Evolutionary conservation across 2,329 filamentous ascomycete genomes (phyloP), one percentile per base, ranked within the genome.

Genomic region (Fusarium anthophilum): DNA sequence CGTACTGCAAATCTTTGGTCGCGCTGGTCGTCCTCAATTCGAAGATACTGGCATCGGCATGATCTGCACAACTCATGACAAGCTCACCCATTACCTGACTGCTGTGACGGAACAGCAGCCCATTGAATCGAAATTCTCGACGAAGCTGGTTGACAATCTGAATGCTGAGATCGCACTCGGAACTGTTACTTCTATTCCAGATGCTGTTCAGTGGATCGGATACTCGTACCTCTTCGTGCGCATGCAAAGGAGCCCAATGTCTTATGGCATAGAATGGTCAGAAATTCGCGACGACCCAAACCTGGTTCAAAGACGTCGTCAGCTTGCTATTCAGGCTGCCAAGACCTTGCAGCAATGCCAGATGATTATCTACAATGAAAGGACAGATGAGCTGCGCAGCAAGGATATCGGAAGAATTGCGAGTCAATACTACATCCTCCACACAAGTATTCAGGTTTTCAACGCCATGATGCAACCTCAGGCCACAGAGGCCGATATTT

Each of bases 301-400:
- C 67, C 88, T 99, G 32, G 94, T 98, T 5, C 93, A 96, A 79
- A 89, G 96, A 75, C 91, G 96, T 58, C 91, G 95, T 7, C 92
- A 96, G 74, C 86, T 99, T 59, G 93, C 96, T 61, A 95, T 97
- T 50, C 92, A 97, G 77, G 96, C 96, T 30, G 96, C 96, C 2
- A 89, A 92, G 48, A 93, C 94, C 10, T 85, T 99, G 48, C 95
- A 98, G 79, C 89, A 95, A 79, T 97, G 94, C 76, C 96, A 99
- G 83, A 99, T 99, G 97, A 96, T 99, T 78, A 96, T 99, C 64
- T 99, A 96, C 86, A 98, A 99, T 75, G 96, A 98, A 79, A 90
- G 87, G 24, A 99, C 96, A 0, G 96, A 98, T 76, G 96, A 98
- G 78, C 89, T 99, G 14, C 91, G 94, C 67, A 93, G 95, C 69